Percentiles rank a stretch among this genome's conserved stretches.
These are phyloP conservation scores for Pelargonium myrrhifolium DNA, from an alignment of 441 rosid genomes.

Conservation along the genomic window DNA sequence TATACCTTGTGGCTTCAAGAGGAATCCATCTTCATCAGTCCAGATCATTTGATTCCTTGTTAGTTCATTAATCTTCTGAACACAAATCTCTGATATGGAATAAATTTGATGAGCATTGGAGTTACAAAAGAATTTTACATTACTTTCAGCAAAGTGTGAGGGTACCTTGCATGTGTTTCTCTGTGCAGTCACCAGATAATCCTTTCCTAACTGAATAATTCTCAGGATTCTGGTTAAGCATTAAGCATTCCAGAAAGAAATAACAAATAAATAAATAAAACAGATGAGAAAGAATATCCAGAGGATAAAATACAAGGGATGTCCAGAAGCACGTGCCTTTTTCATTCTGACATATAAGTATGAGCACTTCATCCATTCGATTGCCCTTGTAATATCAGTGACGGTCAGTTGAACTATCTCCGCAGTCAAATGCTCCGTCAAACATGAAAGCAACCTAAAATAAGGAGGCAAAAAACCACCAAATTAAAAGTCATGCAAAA, in stretches of 20 bases:
- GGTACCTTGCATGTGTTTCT: constrained; percentile 84
- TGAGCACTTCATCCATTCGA: constrained; percentile 98
- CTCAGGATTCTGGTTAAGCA: constrained; percentile 65
- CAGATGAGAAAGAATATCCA: constrained; percentile 15
- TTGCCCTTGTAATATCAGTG: constrained; percentile 71
- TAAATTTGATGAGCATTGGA: constrained; percentile 24
- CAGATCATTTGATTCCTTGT: constrained; percentile 79
- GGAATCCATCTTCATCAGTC: constrained; percentile 82
- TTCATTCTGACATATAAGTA: constrained; percentile 85
- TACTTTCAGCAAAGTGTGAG: constrained; percentile 11
- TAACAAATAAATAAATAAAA: neutral
- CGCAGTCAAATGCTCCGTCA: constrained; percentile 91
- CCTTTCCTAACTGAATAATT: constrained; percentile 73
- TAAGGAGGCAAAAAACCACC: constrained; percentile 19
- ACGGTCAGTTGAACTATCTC: constrained; percentile 92
- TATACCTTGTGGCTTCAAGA: constrained; percentile 85
- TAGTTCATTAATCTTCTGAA: constrained; percentile 72
- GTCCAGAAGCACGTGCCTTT: constrained; percentile 45
- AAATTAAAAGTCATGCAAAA: constrained; percentile 15
- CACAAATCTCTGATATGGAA: constrained; percentile 55
- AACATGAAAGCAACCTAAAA: constrained; percentile 74
- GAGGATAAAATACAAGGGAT: constrained; percentile 5
- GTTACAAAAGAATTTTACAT: constrained; percentile 13
- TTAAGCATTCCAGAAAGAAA: constrained; percentile 19
- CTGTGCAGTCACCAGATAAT: constrained; percentile 62